Evolutionary conservation across 1,284 basidiomycete species (phyloP).

Genomic region (Rhodotorula sp.): DNA sequence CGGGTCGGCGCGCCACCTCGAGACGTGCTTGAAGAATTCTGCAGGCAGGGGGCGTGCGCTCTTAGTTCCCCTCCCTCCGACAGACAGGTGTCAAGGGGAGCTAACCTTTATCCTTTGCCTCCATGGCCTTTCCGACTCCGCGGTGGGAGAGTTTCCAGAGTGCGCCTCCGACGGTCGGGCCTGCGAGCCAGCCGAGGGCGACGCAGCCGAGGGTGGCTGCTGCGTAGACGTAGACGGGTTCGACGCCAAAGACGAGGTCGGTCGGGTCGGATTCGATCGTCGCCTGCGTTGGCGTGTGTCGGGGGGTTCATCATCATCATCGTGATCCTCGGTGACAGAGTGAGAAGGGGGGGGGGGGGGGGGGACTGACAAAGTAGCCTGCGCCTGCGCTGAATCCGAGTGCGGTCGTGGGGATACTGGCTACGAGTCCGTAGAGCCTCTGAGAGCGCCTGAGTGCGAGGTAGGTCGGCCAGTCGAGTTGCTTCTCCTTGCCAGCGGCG

Average conservation of each 20-base stretch:
- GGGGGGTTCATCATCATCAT: too few relatives aligned
- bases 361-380: constrained; percentile 31
- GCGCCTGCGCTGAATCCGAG: constrained; percentile 36
- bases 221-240: constrained; percentile 42
- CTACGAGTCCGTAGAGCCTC: constrained; percentile 39
- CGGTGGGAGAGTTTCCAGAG: constrained; percentile 41
- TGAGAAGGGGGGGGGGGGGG: too few relatives aligned
- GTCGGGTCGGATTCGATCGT: constrained; percentile 37
- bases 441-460: constrained; percentile 36
- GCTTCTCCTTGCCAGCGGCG: neutral
- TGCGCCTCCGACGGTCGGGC: constrained; percentile 39
- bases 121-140: constrained; percentile 32
- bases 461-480: constrained; percentile 41
- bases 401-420: constrained; percentile 42
- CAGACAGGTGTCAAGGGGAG: too few relatives aligned
- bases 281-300: neutral
- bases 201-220: constrained; percentile 41
- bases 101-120: constrained; percentile 42
- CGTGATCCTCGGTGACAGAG: neutral
- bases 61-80: too few relatives aligned
- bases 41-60: neutral
- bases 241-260: constrained; percentile 40
- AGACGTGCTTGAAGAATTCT: constrained; percentile 44
- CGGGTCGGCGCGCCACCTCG: constrained; percentile 42
- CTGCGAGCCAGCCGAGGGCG: constrained; percentile 43